Percentiles rank a stretch among this genome's conserved stretches.
phyloP scores from a whole-genome alignment of 352 stramenopile species.

The Aphanomyces astaci region DNA sequence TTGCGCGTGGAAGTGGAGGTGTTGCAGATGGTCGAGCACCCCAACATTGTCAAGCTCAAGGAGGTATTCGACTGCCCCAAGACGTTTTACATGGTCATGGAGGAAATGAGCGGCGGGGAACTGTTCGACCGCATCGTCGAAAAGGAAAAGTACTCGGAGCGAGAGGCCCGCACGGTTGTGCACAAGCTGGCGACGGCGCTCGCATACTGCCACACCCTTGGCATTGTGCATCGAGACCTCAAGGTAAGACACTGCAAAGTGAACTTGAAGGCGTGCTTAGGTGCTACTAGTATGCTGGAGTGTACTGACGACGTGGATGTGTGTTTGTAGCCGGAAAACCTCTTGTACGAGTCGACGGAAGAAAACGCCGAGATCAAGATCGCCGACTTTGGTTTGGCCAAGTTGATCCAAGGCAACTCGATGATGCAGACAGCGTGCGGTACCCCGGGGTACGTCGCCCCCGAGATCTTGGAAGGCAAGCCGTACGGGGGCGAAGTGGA shows the following conservation, averaged over 20 bases:
- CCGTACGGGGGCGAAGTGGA: conserved; percentile 92
- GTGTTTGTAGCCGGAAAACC: conserved; percentile 60
- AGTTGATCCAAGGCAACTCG: conserved; percentile 88
- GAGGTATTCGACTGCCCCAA: conserved; percentile 85
- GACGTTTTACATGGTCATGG: conserved; percentile 90
- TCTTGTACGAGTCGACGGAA: conserved; percentile 78
- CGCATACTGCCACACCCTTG: conserved; percentile 79
- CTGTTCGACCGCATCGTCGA: conserved; percentile 90
- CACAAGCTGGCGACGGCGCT: conserved; percentile 78
- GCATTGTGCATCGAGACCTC: conserved; percentile 88
- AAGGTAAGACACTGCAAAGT: conserved; percentile 27
- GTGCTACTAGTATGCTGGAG: not conserved
- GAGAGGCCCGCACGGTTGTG: conserved; percentile 76
- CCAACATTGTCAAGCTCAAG: conserved; percentile 82
- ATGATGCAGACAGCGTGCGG: conserved; percentile 93
- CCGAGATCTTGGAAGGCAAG: conserved; percentile 91
- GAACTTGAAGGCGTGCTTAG: not conserved
- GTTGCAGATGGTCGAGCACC: conserved; percentile 71
- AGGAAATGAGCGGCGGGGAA: conserved; percentile 86
- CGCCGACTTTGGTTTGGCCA: conserved; percentile 85
- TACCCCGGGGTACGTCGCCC: conserved; percentile 94
- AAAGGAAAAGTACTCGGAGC: conserved; percentile 88
- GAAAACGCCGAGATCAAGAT: conserved; percentile 92
- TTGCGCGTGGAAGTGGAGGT: conserved; percentile 78
- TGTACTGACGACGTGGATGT: not conserved